Evolutionary conservation across 2,329 filamentous ascomycete species (phyloP), one percentile per base, ranked within the genome.

Genomic region (Diaporthe aspalathi): DNA sequence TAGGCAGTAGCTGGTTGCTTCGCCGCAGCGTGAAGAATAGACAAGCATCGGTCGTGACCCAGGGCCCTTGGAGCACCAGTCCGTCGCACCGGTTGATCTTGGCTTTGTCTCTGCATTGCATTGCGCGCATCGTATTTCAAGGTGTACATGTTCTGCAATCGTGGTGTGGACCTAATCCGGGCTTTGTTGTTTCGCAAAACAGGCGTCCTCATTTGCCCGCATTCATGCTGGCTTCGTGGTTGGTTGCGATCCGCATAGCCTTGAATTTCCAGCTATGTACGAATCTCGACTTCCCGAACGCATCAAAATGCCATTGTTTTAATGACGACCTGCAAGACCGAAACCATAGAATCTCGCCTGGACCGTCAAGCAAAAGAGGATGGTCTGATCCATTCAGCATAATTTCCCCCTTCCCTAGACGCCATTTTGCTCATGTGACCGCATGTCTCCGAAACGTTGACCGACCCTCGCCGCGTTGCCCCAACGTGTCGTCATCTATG

Each of bases 1-100:
- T 88, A 54, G 95, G 7, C 89, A 91, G 78, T 88, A 54, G 27
- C 20, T 22, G 35, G 24, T 20, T 12, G 22, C 24, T 5, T 65
- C 50, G 47, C n/a, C 14, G 11, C 9, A 81, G 35, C 35, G 49
- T 52, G 66, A 67, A 65, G 53, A 73, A 27, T 8, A 50, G n/a
- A 24, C 68, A 70, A 62, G 53, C 56, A 24, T 70, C 74, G 73
- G 76, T 75, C 75, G 50, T 24, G 45, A 65, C 45, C 29, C n/a
- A 12, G 17, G 8, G 20, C 24, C 40, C 17, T 75, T 9, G 17
- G 43, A 29, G 6, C 43, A 22, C n/a, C 12, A 12, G 35, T 12
- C 43, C 29, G 57, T 65, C 60, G 27, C 45, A 27, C 45, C 22
- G 29, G 29, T 50, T 50, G 14, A 50, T 65, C 60, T 50, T 50